Evolutionary conservation across 164 flowering plant genomes (phyloP), one percentile per base, ranked within the genome.

Genomic region (Houttuynia cordata): DNA sequence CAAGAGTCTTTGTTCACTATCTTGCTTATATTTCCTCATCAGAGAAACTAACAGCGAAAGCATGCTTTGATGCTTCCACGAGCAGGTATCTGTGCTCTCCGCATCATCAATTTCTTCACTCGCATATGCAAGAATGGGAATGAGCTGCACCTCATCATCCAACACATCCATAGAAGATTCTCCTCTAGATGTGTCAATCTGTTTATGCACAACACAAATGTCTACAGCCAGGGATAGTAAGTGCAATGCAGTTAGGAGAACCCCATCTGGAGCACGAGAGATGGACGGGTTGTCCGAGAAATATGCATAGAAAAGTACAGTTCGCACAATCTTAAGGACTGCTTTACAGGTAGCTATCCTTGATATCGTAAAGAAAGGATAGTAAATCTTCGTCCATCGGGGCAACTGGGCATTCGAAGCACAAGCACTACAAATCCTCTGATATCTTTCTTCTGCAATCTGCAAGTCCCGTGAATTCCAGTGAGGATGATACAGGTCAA

Each of bases 401-500:
- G 99, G 99, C 65, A 85, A 77, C 74, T 88, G 99, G 64, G 71
- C 64, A 24, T 81, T 79, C 75, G 81, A 67, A 56, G 97, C 90
- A 54, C 96, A 85, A 47, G 74, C 81, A 65, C 81, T 70, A 75
- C 96, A 83, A 62, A 83, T 87, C 15, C 90, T 84, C 55, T 75
- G 55, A 68, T 86, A 91, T 79, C 97, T 86, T 76, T 94, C 99
- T 76, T 94, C 97, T 10, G 96, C 96, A 49, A 79, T 70, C 74
- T 94, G 99, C 69, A 87, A 74, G 39, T 94, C 97, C 76, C 87
- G 81, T 34, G 82, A 81, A 72, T 75, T 88, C 97, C 96, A 85
- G 40, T 94, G 95, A 57, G 93, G 96, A 63, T 88, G 91, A 73
- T 91, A 94, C 56, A 94, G 67, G 73, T 94, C 97, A 69, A 94